Base-by-base conservation (phyloP, 345 rosid species). In the Sisymbrium irio region DNA sequence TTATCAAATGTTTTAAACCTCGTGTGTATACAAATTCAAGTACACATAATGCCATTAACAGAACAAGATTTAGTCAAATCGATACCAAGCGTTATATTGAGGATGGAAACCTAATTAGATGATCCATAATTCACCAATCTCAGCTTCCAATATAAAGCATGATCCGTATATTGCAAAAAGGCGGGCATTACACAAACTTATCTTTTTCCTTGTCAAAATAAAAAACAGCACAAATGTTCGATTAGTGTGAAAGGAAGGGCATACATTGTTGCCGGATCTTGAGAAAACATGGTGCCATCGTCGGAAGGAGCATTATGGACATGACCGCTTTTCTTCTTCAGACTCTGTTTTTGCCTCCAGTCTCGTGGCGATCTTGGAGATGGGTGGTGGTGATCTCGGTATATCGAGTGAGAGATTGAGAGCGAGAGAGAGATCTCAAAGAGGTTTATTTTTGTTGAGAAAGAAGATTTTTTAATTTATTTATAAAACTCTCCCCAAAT, bases 191-290 rank as follows among this genome's bases (percentile, higher is more conserved):
- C 46, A 71, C 28, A 28, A 39, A 12, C 45, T 67, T 10, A 39
- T 3, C 6, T 22, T 7, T 30, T 39, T 15, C 3, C 18, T 20
- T 13, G 44, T 5, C 58, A 19, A 46, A 46, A 13, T 46, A 2
- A 45, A 1, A n/a, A 44, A 25, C 27, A 35, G 17, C 15, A 41
- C 15, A 14, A 22, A 10, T 22, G 17, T 18, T 11, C 6, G 0
- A 62, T 53, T 10, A 19, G 49, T 13, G 59, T 1, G 17, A 57
- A 49, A 40, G 27, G 64, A 44, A 40, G 15, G 44, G 39, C 47
- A 36, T 77, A 94, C 97, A 84, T 94, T 94, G 83, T 94, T 94
- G 35, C 93, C 98, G 68, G 86, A 63, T 42, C 66, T 0, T 71
- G 76, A 63, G 76, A 15, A 71, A 30, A 64, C 76, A 64, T 65